Evolutionary conservation across 192 early-diverging fungal species (phyloP), one percentile per base, ranked within the genome.

Genomic region (Gigaspora rosea): DNA sequence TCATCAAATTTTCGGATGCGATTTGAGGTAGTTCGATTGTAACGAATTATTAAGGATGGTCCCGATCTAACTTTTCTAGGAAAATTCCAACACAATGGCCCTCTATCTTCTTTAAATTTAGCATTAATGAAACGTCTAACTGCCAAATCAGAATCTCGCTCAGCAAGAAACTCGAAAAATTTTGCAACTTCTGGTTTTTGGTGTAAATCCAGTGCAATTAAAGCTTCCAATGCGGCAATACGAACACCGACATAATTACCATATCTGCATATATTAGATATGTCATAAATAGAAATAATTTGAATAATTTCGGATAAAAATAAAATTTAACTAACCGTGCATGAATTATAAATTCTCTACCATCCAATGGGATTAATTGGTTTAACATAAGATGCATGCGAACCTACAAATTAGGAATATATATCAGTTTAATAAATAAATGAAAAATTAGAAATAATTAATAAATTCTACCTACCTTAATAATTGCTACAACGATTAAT

Each of bases 31-130:
- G 3, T 41, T 41, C 41, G 41, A 41, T 41, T 41, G 41, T 41
- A 41, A 41, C 41, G 41, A 41, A 41, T 41, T 41, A 41, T 41
- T 7, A 41, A 41, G 7, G 41, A 6, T 41, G 41, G 41, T 1
- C 7, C 41, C 41, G 41, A 41, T 41, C 41, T 41, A 56, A n/a
- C 13, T 56, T n/a, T 13, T 56, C 18, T 56, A 18, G 52, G 52
- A 5, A 56, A 56, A 56, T 56, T n/a, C 52, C 52, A 56, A 56
- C 52, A 56, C 18, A 4, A n/a, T 13, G 52, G 52, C 4, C 52
- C 52, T 56, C 52, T 56, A 56, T 56, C 52, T 56, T 56, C 52
- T 18, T n/a, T n/a, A 15, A 56, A 56, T 56, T 56, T 56, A 56
- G 15, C 18, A 56, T 18, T 13, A 56, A 56, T 8, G 18, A 56